Percentiles rank a stretch among this genome's conserved stretches.
Conservation (phyloP, 768 basidiomycete genomes). For the Crucibulum laeve region DNA sequence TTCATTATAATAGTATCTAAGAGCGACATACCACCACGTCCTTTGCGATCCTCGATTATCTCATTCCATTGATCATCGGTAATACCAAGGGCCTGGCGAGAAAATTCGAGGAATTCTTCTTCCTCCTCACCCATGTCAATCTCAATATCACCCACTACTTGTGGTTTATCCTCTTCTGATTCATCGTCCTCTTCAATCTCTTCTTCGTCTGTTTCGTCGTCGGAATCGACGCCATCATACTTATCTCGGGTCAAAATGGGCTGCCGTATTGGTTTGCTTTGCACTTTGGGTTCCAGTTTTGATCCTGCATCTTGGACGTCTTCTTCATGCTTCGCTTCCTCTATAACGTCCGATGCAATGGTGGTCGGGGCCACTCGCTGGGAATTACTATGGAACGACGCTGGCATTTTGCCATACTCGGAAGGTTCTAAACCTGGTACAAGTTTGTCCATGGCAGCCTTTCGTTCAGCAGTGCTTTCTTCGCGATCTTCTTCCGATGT, state of each 20-base stretch:
- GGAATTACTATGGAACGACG: conserved; percentile 65
- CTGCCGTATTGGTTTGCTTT: conserved; percentile 52
- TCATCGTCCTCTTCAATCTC: conserved; percentile 48
- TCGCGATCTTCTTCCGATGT: conserved; percentile 40
- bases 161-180: conserved; percentile 77
- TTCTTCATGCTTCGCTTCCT: conserved; percentile 16
- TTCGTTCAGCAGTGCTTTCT: conserved; percentile 35
- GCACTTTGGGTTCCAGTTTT: conserved; percentile 15
- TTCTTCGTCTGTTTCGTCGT: conserved; percentile 78
- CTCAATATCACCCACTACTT: conserved; percentile 80
- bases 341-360: conserved; percentile 36
- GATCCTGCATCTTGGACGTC: conserved; percentile 1
- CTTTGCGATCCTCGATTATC: conserved; percentile 77
- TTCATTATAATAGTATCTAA: conserved; percentile 2
- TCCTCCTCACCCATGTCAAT: conserved; percentile 91
- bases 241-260: conserved; percentile 79
- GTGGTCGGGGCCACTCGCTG: conserved; percentile 55
- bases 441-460: conserved; percentile 71
- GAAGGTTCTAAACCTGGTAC: conserved; percentile 74
- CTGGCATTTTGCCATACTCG: conserved; percentile 88
- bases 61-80: conserved; percentile 82
- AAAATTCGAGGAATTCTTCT: conserved; percentile 94
- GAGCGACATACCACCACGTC: conserved; percentile 69
- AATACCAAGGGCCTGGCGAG: conserved; percentile 87
- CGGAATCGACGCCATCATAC: conserved; percentile 92